Evolutionary conservation across 257 asterid species (phyloP).

Genomic region (Solanum dulcamara): DNA sequence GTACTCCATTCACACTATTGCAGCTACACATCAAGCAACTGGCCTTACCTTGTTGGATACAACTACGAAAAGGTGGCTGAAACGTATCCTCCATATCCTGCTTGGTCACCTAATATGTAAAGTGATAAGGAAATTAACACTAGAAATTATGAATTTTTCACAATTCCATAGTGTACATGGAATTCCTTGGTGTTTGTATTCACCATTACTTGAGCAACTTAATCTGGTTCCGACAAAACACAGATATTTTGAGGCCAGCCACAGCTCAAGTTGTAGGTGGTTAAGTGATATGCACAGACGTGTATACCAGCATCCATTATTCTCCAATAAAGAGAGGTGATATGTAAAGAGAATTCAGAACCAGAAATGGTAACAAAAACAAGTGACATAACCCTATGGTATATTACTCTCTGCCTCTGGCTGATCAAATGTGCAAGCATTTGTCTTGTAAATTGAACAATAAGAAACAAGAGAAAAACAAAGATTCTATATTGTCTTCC

Average conservation of each 20-base stretch:
- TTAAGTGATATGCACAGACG: not conserved
- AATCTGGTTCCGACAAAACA: not conserved
- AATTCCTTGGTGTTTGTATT: not conserved
- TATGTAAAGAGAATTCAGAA: not conserved
- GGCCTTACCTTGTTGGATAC: constrained; percentile 74
- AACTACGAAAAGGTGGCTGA: constrained; percentile 71
- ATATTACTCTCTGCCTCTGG: not conserved
- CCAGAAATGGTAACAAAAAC: not conserved
- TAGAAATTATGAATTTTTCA: not conserved
- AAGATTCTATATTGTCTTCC: not conserved
- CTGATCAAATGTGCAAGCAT: not conserved
- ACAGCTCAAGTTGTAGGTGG: not conserved
- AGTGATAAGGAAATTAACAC: not conserved
- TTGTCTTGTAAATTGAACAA: not conserved
- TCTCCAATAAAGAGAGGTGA: not conserved
- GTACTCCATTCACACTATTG: constrained; percentile 77
- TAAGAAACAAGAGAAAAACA: not conserved
- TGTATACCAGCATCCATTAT: not conserved
- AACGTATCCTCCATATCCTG: constrained; percentile 91
- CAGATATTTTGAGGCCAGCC: not conserved
- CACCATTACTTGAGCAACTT: not conserved
- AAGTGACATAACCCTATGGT: not conserved
- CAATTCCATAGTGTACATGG: not conserved
- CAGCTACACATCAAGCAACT: constrained; percentile 95
- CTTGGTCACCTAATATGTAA: constrained; percentile 41